Conservation (phyloP, 192 early-diverging fungal species). For the Phlyctochytrium planicorne region DNA sequence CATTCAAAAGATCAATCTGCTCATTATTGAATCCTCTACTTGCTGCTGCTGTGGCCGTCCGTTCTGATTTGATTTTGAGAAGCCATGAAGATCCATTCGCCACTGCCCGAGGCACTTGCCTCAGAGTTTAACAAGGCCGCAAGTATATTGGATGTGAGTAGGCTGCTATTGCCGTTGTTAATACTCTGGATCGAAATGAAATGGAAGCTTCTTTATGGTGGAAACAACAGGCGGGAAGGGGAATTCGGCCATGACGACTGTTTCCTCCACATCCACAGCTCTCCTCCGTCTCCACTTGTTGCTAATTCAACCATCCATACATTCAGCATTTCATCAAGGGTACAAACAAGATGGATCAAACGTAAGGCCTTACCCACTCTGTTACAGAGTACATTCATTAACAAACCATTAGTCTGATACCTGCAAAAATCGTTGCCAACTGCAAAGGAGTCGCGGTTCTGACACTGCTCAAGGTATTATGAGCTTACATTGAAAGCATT, state of each 20-base stretch:
- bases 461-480: slow-evolving; percentile 68
- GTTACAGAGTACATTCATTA: too few relatives aligned
- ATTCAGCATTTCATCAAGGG: slow-evolving; percentile 58
- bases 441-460: slow-evolving; percentile 90
- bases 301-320: too few relatives aligned
- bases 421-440: slow-evolving; percentile 42
- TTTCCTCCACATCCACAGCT: too few relatives aligned
- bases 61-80: too few relatives aligned
- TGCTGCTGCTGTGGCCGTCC: too few relatives aligned
- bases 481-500: slow-evolving; percentile 27
- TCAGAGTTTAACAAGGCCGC: slow-evolving; percentile 63
- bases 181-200: too few relatives aligned
- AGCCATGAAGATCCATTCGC: slow-evolving; percentile 46
- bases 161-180: background rate
- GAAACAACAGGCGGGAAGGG: background rate
- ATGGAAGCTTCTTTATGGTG: background rate
- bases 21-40: too few relatives aligned
- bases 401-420: slow-evolving; percentile 21
- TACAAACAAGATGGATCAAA: slow-evolving; percentile 40
- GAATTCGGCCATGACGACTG: too few relatives aligned
- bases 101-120: slow-evolving; percentile 60
- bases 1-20: too few relatives aligned
- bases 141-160: slow-evolving; percentile 52
- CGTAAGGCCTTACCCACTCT: background rate
- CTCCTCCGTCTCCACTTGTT: too few relatives aligned